phyloP scores from a whole-genome alignment of 805 yeast genomes.

The Metschnikowia henanensis region DNA sequence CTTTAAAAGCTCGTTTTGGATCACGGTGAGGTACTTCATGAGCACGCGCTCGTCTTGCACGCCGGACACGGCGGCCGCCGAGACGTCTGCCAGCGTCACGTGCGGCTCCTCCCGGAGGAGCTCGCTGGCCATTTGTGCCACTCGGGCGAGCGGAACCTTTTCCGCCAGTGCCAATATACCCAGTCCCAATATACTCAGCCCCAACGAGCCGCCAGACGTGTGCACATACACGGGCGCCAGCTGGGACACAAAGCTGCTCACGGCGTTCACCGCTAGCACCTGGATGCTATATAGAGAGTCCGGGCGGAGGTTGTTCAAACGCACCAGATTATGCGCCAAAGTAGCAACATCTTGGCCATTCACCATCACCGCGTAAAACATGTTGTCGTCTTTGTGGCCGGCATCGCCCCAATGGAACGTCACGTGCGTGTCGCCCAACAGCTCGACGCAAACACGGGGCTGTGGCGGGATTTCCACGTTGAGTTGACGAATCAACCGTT shows the following conservation, averaged over 20 bases:
- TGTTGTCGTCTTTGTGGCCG: conserved; percentile 22
- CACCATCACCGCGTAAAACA: conserved; percentile 34
- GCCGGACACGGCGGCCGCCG: conserved; percentile 2
- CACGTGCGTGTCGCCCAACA: conserved; percentile 45
- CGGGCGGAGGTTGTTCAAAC: conserved; percentile 22
- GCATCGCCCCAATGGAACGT: conserved; percentile 48
- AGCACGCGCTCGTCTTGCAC: conserved; percentile 4
- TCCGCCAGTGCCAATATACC: background rate
- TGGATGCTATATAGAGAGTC: conserved; percentile 34
- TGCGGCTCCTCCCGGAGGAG: background rate
- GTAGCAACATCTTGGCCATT: conserved; percentile 39
- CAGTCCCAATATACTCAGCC: background rate
- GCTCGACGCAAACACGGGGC: conserved; percentile 56
- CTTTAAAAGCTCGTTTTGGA: conserved; percentile 12
- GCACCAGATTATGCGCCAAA: conserved; percentile 32
- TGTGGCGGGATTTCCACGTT: conserved; percentile 56
- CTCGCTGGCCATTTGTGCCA: background rate
- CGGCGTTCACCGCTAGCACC: conserved; percentile 35
- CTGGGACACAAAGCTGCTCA: conserved; percentile 36
- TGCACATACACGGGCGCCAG: conserved; percentile 34
- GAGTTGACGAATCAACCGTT: conserved; percentile 45
- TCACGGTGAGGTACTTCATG: conserved; percentile 3
- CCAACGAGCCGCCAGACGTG: conserved; percentile 21
- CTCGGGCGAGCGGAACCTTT: background rate
- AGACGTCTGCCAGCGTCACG: background rate